A percentile compares a stretch with the other conserved stretches of the same genome.
Conservation (phyloP, 176 grass and related monocot genomes). For the Olyra latifolia region DNA sequence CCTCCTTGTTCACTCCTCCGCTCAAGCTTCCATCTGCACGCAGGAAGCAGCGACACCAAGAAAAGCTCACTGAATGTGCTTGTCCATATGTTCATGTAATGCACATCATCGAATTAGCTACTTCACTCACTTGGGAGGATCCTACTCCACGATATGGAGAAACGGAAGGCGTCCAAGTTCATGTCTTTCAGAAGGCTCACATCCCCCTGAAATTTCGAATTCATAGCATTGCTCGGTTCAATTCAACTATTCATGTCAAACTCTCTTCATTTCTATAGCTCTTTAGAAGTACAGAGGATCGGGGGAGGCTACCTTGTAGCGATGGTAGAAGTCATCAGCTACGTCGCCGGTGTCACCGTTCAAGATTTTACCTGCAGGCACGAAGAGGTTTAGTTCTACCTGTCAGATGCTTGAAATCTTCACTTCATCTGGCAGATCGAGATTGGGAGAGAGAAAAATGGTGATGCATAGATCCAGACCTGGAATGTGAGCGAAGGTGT, state of each 20-base stretch:
- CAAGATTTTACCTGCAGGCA: conserved; percentile 45
- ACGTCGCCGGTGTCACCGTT: conserved; percentile 58
- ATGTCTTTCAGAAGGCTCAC: conserved; percentile 31
- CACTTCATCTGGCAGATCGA: background rate
- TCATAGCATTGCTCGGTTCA: background rate
- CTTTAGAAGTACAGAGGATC: no score
- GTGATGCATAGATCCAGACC: conserved; percentile 4
- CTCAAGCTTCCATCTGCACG: conserved; percentile 48
- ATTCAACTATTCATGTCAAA: no score
- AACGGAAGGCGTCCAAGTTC: conserved; percentile 36
- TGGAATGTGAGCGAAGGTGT: conserved; percentile 52
- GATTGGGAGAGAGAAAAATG: background rate
- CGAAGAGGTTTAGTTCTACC: background rate
- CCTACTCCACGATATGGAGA: conserved; percentile 68
- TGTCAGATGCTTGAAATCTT: background rate
- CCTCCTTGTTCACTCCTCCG: conserved; percentile 56
- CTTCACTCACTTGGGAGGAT: conserved; percentile 56
- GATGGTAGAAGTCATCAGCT: conserved; percentile 62
- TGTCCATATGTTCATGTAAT: no score
- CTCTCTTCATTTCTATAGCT: no score
- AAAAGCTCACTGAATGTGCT: background rate
- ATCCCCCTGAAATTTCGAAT: conserved; percentile 47
- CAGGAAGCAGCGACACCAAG: background rate
- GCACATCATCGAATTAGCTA: no score
- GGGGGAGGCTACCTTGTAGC: conserved; percentile 56